These are phyloP conservation scores for Yamadazyma jaroonii DNA, from an alignment of 1,139 yeast species.

Conservation along the genomic window DNA sequence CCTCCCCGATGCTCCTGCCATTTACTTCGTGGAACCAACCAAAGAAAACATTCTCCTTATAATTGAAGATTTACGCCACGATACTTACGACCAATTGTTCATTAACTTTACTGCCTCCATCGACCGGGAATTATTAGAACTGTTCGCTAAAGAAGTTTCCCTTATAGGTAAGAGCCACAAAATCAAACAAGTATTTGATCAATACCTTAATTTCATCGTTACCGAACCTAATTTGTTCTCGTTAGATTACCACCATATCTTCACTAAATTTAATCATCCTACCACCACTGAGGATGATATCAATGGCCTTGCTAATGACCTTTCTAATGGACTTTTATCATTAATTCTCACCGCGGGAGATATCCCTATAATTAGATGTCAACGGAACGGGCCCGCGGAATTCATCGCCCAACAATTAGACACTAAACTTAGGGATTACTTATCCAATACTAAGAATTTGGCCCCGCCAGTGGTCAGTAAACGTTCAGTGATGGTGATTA, in stretches of 20 bases:
- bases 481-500: slow-evolving; percentile 72
- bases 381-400: slow-evolving; percentile 94
- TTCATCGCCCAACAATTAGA: slow-evolving; percentile 87
- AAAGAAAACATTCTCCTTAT: slow-evolving; percentile 66
- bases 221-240: slow-evolving; percentile 91
- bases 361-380: slow-evolving; percentile 88
- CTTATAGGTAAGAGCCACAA: slow-evolving; percentile 62
- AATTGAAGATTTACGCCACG: slow-evolving; percentile 67
- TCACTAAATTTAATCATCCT: slow-evolving; percentile 68
- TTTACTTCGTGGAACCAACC: slow-evolving; percentile 89
- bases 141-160: slow-evolving; percentile 82
- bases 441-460: slow-evolving; percentile 57
- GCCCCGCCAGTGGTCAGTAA: slow-evolving; percentile 30
- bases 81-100: slow-evolving; percentile 75
- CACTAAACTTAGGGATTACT: slow-evolving; percentile 76
- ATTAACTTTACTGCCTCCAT: slow-evolving; percentile 84
- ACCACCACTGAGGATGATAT: slow-evolving; percentile 72
- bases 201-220: slow-evolving; percentile 85
- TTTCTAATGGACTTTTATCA: slow-evolving; percentile 80
- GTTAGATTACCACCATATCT: slow-evolving; percentile 64
- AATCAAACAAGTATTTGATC: slow-evolving; percentile 89
- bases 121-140: slow-evolving; percentile 76
- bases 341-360: slow-evolving; percentile 67
- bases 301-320: slow-evolving; percentile 60
- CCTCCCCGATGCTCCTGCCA: slow-evolving; percentile 89